phyloP scores from a whole-genome alignment of 2,329 filamentous ascomycete genomes.

The Colletotrichum australisinense region DNA sequence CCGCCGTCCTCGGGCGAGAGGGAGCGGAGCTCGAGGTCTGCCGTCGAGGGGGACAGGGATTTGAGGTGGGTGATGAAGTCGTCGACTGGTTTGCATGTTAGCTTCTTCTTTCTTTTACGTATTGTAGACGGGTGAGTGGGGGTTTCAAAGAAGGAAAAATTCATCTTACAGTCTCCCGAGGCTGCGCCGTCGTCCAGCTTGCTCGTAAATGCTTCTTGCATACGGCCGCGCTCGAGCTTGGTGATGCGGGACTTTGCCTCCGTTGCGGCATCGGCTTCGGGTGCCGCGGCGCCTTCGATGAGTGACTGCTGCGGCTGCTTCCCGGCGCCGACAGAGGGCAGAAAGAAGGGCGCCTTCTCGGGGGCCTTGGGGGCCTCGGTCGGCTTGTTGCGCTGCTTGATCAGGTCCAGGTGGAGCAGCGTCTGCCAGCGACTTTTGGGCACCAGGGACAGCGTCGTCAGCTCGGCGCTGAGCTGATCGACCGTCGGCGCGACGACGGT shows the following conservation, averaged over 20 bases:
- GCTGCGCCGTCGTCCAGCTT: constrained; percentile 65
- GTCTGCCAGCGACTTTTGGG: constrained; percentile 96
- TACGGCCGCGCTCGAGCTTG: constrained; percentile 69
- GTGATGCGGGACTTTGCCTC: constrained; percentile 72
- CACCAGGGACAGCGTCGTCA: constrained; percentile 90
- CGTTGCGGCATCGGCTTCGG: constrained; percentile 46
- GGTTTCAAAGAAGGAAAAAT: constrained; percentile 25
- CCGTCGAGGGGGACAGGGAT: constrained; percentile 82
- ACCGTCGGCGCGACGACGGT: constrained; percentile 66
- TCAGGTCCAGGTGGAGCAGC: constrained; percentile 89
- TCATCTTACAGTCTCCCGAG: constrained; percentile 68
- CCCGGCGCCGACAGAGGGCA: constrained; percentile 72
- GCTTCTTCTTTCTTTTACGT: constrained; percentile 4
- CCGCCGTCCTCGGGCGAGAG: constrained; percentile 75
- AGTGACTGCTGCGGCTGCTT: constrained; percentile 39
- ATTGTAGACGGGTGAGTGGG: too few relatives aligned
- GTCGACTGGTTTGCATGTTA: constrained; percentile 58
- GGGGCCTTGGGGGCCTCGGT: constrained; percentile 91
- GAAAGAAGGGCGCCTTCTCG: constrained; percentile 95
- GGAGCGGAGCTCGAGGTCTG: constrained; percentile 91
- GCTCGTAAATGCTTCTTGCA: constrained; percentile 69
- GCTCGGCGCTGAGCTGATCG: constrained; percentile 83
- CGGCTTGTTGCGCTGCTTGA: constrained; percentile 94
- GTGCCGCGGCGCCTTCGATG: constrained; percentile 40
- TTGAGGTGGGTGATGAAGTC: constrained; percentile 84